Base-by-base conservation (phyloP, 768 basidiomycete genomes). In the Pulveroboletus sp. region DNA sequence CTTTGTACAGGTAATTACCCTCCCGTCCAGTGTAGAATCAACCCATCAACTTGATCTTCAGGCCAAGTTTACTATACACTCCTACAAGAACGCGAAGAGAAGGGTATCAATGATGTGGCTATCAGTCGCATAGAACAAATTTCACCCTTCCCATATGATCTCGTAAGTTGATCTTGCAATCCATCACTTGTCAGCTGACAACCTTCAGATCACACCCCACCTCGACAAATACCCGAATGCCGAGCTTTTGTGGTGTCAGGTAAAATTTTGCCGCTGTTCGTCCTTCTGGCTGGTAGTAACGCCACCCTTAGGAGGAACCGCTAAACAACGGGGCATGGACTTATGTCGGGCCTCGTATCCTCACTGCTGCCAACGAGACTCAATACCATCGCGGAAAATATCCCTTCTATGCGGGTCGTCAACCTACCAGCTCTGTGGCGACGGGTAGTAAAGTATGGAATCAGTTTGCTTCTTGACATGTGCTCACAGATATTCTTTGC, bases 321-420 rank as follows among this genome's bases (percentile, higher is more conserved):
- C 73, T 98, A 58, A 99, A 99, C 76, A 93, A 93, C 62, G 96
- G 96, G 57, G 85, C 92, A 2, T 99, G 96, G 96, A 90, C 87
- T 35, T 96, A 99, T 63, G 83, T 96, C 51, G 93, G 89, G 22
- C 89, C 93, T 39, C 83, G 94, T 47, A 85, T 98, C 62, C 84
- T 88, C 68, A 98, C 95, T 38, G 93, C 95, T n/a, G 85, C 89
- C 40, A 83, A 85, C 60, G 77, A 90, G 72, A 95, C 94, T 6
- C 75, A 88, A 67, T 78, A 96, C 71, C 96, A 99, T 74, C 83
- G 83, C 71, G 83, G 83, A 65, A 93, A 94, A 71, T 90, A 92
- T 64, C 89, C 94, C 11, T 75, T 76, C 63, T 96, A 96, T 63
- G 95, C 94, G 34, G 93, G 96, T 16, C 83, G 96, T 48, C 87